phyloP scores from a whole-genome alignment of 2,329 filamentous ascomycete species.

The Leptographium galeiforme region DNA sequence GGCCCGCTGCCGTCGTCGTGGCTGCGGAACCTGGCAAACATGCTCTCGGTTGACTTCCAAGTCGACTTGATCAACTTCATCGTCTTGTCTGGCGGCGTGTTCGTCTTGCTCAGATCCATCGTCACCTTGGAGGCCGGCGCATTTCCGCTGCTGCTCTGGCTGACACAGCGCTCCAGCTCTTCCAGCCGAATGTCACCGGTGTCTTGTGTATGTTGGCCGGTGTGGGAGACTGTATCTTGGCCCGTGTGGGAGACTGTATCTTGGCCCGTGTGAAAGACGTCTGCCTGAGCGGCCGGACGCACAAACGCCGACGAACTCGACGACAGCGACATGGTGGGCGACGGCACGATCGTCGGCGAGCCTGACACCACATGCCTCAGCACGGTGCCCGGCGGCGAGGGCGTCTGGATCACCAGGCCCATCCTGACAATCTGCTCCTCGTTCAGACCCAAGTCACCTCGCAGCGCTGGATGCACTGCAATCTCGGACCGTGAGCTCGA shows the following conservation, averaged over 20 bases:
- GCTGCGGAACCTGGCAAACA: slow-evolving; percentile 9
- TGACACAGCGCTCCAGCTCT: no score
- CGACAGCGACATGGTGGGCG: no score
- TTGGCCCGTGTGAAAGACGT: no score
- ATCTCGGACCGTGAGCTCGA: slow-evolving; percentile 1
- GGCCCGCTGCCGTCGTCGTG: slow-evolving; percentile 1
- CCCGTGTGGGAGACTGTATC: no score
- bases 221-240: no score
- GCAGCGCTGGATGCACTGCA: slow-evolving; percentile 1
- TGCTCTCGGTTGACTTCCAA: slow-evolving; percentile 10
- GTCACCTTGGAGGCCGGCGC: slow-evolving; percentile 1
- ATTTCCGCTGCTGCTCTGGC: no score
- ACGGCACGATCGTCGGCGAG: no score
- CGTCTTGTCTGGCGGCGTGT: not conserved
- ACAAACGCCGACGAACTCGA: no score
- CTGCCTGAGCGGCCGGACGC: no score
- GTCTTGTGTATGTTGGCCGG: no score
- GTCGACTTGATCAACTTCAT: slow-evolving; percentile 2
- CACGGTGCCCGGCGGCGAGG: not conserved
- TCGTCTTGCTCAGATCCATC: not conserved
- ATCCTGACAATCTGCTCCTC: slow-evolving; percentile 1
- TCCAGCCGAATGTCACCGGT: no score
- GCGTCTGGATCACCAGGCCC: not conserved
- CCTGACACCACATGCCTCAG: no score
- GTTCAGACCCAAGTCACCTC: not conserved